Evolutionary conservation across 164 flowering plant species (phyloP).

Genomic region (Annona squamosa): DNA sequence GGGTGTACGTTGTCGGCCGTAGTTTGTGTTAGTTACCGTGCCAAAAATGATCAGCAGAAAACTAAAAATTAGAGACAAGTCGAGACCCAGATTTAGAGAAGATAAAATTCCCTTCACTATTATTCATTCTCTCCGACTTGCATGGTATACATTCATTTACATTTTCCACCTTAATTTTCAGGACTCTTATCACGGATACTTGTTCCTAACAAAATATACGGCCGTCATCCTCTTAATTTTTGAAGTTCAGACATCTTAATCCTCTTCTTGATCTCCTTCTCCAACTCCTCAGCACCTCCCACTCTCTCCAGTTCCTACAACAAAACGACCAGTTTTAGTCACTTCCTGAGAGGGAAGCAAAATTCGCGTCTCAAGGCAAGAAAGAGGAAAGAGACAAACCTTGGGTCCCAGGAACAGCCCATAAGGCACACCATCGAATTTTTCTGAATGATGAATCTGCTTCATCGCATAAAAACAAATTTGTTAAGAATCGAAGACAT

Average conservation of each 20-base stretch:
- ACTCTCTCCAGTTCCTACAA: conserved; percentile 73
- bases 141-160: neutral
- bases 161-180: neutral
- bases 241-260: conserved; percentile 23
- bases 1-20: too few relatives aligned
- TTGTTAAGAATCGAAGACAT: conserved; percentile 1
- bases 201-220: neutral
- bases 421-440: conserved; percentile 86
- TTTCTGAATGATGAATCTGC: conserved; percentile 86
- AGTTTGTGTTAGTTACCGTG: too few relatives aligned
- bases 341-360: neutral
- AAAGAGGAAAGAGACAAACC: conserved; percentile 23
- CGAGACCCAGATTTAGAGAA: neutral
- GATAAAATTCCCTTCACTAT: neutral
- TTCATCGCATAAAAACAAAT: neutral
- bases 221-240: neutral
- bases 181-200: neutral
- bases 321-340: neutral
- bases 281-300: conserved; percentile 71
- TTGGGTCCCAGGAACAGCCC: conserved; percentile 89
- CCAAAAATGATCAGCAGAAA: too few relatives aligned
- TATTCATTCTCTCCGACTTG: neutral
- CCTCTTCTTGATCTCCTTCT: conserved; percentile 51
- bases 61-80: neutral
- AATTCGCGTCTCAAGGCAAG: neutral